Evolutionary conservation across 805 yeast species (phyloP).

Genomic region (Cyberlindnera euphorbiiphila): DNA sequence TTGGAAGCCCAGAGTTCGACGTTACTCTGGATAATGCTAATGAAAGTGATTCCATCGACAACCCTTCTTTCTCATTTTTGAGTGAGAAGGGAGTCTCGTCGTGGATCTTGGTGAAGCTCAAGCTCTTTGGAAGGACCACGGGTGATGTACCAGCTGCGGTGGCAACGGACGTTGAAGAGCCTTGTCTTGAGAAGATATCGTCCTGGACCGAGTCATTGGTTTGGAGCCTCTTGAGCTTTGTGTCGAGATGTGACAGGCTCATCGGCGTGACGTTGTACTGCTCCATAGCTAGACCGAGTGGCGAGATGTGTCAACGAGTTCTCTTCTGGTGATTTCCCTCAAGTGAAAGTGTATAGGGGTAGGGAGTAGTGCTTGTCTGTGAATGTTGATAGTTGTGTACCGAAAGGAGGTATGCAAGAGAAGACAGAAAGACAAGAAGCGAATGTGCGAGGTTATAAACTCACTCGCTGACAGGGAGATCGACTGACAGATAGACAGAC

Average conservation of each 20-base stretch:
- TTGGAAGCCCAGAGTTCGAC: conserved; percentile 19
- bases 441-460: too few relatives aligned
- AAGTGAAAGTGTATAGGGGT: too few relatives aligned
- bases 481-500: not conserved
- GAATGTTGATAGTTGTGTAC: too few relatives aligned
- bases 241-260: conserved; percentile 8
- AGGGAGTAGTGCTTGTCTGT: too few relatives aligned
- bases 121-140: conserved; percentile 12
- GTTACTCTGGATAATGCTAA: conserved; percentile 12
- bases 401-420: too few relatives aligned
- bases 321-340: too few relatives aligned
- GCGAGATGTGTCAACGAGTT: too few relatives aligned
- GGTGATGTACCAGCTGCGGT: conserved; percentile 12
- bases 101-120: conserved; percentile 23
- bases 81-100: conserved; percentile 4
- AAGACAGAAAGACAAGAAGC: too few relatives aligned
- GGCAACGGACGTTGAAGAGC: conserved; percentile 24
- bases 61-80: not conserved
- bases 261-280: conserved; percentile 1
- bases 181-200: conserved; percentile 25
- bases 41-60: conserved; percentile 17
- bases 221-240: conserved; percentile 19
- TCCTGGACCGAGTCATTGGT: conserved; percentile 23
- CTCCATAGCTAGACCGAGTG: conserved; percentile 2
- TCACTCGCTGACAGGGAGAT: too few relatives aligned